phyloP scores from a whole-genome alignment of 1,284 basidiomycete species.

The Rhizopogon hawkerae region DNA sequence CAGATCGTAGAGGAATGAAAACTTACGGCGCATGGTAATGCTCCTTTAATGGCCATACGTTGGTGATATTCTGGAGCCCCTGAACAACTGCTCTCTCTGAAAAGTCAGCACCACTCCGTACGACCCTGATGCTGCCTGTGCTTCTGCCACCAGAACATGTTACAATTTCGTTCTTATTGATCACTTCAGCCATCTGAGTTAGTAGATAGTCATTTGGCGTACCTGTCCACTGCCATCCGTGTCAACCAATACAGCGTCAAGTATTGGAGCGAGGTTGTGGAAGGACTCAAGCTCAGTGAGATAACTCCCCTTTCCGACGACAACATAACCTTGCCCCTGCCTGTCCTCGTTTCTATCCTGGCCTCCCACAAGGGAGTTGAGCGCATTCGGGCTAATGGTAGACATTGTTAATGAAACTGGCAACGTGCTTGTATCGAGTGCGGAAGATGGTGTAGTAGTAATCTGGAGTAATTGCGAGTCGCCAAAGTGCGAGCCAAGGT shows the following conservation, averaged over 20 bases:
- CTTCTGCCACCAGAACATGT: conserved; percentile 84
- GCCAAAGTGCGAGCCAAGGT: conserved; percentile 76
- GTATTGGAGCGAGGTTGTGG: conserved; percentile 81
- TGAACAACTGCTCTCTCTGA: conserved; percentile 56
- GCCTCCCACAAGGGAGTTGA: conserved; percentile 16
- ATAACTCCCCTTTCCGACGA: conserved; percentile 43
- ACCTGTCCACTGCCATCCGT: conserved; percentile 71
- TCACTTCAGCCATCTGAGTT: not conserved
- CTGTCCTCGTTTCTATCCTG: conserved; percentile 30
- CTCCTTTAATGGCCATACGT: conserved; percentile 58
- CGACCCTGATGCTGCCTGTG: conserved; percentile 72
- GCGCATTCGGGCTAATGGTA: conserved; percentile 29
- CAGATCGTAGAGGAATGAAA: not conserved
- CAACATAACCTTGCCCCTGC: conserved; percentile 36
- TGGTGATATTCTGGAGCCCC: conserved; percentile 50
- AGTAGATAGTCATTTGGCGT: conserved; percentile 16
- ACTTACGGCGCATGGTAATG: conserved; percentile 45
- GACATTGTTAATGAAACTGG: conserved; percentile 41
- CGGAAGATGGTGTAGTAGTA: conserved; percentile 35
- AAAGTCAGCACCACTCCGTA: conserved; percentile 83
- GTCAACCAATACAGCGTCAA: conserved; percentile 77
- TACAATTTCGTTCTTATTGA: conserved; percentile 72
- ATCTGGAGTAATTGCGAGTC: conserved; percentile 74
- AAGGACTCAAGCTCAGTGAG: conserved; percentile 56
- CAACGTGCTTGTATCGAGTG: conserved; percentile 38